phyloP scores from a whole-genome alignment of 2,329 filamentous ascomycete species.

The Gremmenia infestans region DNA sequence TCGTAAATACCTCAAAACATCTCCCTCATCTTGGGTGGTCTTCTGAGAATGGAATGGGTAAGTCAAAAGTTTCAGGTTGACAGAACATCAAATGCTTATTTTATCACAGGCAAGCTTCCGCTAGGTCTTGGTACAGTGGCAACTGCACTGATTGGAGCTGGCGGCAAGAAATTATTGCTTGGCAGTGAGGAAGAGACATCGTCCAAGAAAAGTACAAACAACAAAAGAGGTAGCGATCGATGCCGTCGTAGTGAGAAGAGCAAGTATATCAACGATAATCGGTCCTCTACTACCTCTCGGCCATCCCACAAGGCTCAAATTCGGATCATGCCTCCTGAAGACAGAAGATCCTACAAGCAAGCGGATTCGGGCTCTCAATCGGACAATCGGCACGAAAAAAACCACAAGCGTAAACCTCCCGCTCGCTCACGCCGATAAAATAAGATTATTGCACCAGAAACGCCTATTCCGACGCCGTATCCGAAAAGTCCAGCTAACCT shows the following conservation, averaged over 20 bases:
- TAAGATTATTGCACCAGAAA: no score
- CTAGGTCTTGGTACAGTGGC: background rate
- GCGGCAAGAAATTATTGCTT: background rate
- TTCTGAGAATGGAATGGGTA: constrained; percentile 5
- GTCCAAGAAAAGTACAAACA: background rate
- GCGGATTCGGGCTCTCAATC: no score
- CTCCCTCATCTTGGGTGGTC: constrained; percentile 10
- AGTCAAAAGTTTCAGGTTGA: background rate
- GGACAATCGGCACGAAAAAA: no score
- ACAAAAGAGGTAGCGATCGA: background rate
- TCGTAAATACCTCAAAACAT: constrained; percentile 5
- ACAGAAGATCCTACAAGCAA: background rate
- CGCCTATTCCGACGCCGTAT: no score
- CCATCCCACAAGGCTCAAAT: background rate
- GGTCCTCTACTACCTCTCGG: background rate
- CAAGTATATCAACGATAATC: background rate
- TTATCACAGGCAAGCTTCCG: background rate
- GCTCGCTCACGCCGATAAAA: no score
- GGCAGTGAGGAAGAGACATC: background rate
- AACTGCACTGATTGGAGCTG: background rate
- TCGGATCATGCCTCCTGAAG: background rate
- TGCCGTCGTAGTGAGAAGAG: background rate
- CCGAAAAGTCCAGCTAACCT: no score
- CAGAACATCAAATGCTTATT: background rate
- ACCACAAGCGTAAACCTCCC: no score